Evolutionary conservation across 148 eudicot genomes (phyloP).

Genomic region (Pouteria glomerata): DNA sequence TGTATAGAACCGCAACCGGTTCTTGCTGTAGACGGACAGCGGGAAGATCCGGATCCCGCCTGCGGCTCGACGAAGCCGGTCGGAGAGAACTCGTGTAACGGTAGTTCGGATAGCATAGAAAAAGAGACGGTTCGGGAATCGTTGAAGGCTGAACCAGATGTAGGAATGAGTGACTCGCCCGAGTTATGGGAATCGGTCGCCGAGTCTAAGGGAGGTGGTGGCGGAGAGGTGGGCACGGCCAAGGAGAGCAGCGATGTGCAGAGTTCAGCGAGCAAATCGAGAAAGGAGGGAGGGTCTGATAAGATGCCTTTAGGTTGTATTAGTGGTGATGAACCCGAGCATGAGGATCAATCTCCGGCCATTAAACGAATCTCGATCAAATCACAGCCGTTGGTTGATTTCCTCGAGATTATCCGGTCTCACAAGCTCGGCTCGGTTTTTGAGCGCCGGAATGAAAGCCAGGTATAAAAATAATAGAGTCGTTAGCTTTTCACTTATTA

Average conservation of each 20-base stretch:
- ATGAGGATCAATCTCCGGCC: constrained; percentile 27
- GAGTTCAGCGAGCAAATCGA: constrained; percentile 52
- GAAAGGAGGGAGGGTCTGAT: constrained; percentile 22
- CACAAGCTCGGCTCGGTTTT: constrained; percentile 40
- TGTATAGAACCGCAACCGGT: not conserved
- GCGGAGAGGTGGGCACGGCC: constrained; percentile 13
- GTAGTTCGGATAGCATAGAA: constrained; percentile 43
- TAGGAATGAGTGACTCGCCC: constrained; percentile 22
- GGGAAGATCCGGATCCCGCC: constrained; percentile 16
- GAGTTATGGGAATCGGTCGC: constrained; percentile 40
- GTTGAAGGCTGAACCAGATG: constrained; percentile 22
- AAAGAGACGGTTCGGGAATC: constrained; percentile 11
- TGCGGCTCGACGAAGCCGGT: constrained; percentile 18
- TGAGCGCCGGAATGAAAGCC: constrained; percentile 37
- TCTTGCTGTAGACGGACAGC: constrained; percentile 6
- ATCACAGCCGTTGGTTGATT: constrained; percentile 37
- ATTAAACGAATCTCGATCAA: constrained; percentile 9
- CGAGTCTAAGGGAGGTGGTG: constrained; percentile 38
- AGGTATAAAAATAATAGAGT: constrained; percentile 26
- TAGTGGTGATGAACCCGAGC: constrained; percentile 27
- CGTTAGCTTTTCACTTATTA: not conserved
- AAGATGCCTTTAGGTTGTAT: constrained; percentile 20
- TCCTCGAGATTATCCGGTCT: constrained; percentile 40
- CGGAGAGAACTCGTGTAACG: constrained; percentile 36
- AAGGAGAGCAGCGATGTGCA: constrained; percentile 48